Evolutionary conservation across 208 protist species (phyloP).

Genomic region (Acanthamoeba quina): DNA sequence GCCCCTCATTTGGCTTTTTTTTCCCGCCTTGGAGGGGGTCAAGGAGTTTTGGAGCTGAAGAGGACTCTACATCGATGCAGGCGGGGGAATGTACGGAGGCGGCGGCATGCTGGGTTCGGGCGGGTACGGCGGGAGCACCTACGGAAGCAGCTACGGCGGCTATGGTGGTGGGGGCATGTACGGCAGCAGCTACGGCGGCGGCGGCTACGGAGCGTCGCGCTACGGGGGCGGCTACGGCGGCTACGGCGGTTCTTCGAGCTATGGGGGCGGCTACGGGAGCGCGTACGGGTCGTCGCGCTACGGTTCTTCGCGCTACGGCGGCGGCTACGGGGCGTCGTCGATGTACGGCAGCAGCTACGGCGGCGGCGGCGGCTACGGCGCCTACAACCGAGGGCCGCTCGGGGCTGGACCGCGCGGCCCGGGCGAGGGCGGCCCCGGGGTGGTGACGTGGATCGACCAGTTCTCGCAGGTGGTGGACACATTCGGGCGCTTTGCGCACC

Average conservation of each 20-base stretch:
- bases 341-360: constrained; percentile 30
- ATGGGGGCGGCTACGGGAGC: constrained; percentile 36
- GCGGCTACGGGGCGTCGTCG: neutral
- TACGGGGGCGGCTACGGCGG: neutral
- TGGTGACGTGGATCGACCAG: constrained; percentile 74
- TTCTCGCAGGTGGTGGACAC: constrained; percentile 76
- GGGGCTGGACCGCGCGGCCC: neutral
- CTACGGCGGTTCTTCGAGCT: neutral
- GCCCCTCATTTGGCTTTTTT: neutral
- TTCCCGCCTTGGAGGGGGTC: neutral
- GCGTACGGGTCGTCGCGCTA: neutral
- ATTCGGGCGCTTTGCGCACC: constrained; percentile 75
- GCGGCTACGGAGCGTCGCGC: constrained; percentile 4
- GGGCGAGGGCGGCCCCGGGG: neutral
- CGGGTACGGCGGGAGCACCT: neutral
- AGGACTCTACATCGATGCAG: neutral
- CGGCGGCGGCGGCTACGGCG: constrained; percentile 28
- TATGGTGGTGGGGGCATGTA: neutral
- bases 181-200: constrained; percentile 1
- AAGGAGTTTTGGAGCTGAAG: too few species aligned
- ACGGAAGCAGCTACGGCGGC: constrained; percentile 1
- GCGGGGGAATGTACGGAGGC: neutral
- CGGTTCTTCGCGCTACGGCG: constrained; percentile 10
- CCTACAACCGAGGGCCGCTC: neutral
- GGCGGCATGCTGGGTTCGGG: neutral